Evolutionary conservation across 2,329 filamentous ascomycete genomes (phyloP).

Genomic region (Colletotrichum eleusines): DNA sequence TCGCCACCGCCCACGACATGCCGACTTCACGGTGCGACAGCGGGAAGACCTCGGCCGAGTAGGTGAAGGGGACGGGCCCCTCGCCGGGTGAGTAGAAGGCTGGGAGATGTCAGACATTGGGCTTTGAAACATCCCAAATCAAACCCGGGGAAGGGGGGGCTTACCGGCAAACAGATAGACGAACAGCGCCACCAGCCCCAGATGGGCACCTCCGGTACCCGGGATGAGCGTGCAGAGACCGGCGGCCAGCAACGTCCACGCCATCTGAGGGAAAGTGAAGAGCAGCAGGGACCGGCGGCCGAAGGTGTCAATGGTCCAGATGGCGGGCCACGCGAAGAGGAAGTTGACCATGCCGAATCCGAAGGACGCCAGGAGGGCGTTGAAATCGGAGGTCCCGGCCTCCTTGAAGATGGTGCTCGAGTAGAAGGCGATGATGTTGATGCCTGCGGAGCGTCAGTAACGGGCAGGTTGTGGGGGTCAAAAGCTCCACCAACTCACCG

Average conservation of each 20-base stretch:
- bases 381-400: conserved; percentile 50
- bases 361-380: conserved; percentile 64
- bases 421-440: conserved; percentile 65
- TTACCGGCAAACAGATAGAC: conserved; percentile 71
- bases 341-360: conserved; percentile 70
- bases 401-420: conserved; percentile 59
- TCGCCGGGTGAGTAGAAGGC: conserved; percentile 72
- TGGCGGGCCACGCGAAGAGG: conserved; percentile 73
- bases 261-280: conserved; percentile 76
- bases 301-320: conserved; percentile 76
- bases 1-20: conserved; percentile 73
- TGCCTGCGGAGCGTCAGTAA: conserved; percentile 36
- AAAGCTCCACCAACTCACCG: conserved; percentile 52
- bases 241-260: conserved; percentile 66
- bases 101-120: background rate
- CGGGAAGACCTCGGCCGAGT: conserved; percentile 73
- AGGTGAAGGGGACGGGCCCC: conserved; percentile 72
- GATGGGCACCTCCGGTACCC: conserved; percentile 53
- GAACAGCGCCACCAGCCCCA: conserved; percentile 71
- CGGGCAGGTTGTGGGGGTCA: too few relatives aligned
- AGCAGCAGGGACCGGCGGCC: conserved; percentile 72
- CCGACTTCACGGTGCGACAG: conserved; percentile 73
- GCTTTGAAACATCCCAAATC: background rate
- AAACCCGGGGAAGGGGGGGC: background rate
- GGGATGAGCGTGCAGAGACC: conserved; percentile 55